Evolutionary conservation across 176 grass and related monocot genomes (phyloP).

Genomic region (Juncus inflexus): DNA sequence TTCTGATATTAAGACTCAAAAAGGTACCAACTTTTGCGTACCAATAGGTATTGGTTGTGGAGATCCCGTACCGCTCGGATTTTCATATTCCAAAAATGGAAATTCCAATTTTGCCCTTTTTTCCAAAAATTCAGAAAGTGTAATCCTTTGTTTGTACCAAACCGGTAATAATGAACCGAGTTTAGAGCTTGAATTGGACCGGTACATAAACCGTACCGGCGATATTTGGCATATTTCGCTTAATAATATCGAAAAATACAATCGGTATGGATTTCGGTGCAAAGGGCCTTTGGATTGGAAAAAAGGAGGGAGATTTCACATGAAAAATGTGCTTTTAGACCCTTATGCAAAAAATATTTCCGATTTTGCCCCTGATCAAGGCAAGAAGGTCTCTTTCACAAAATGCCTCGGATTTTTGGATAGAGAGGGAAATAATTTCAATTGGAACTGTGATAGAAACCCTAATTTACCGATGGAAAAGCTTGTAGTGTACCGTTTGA

Average conservation of each 20-base stretch:
- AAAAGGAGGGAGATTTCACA: conserved; percentile 39
- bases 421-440: conserved; percentile 29
- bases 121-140: conserved; percentile 49
- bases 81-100: conserved; percentile 48
- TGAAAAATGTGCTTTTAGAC: conserved; percentile 50
- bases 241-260: conserved; percentile 41
- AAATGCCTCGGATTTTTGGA: conserved; percentile 52
- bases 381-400: conserved; percentile 27
- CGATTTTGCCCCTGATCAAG: conserved; percentile 33
- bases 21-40: conserved; percentile 52
- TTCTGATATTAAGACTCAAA: conserved; percentile 57
- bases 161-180: conserved; percentile 29
- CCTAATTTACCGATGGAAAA: conserved; percentile 70
- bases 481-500: conserved; percentile 73
- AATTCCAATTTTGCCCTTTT: conserved; percentile 64
- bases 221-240: conserved; percentile 71
- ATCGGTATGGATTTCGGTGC: conserved; percentile 67
- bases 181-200: conserved; percentile 76
- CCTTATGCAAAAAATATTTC: conserved; percentile 70
- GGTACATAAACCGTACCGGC: conserved; percentile 60
- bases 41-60: conserved; percentile 69
- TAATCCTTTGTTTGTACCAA: conserved; percentile 61
- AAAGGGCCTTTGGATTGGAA: conserved; percentile 23
- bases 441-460: conserved; percentile 49
- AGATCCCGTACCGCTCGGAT: conserved; percentile 55